Conservation (phyloP, 1,139 yeast genomes). For the Hyphopichia buzzinii region DNA sequence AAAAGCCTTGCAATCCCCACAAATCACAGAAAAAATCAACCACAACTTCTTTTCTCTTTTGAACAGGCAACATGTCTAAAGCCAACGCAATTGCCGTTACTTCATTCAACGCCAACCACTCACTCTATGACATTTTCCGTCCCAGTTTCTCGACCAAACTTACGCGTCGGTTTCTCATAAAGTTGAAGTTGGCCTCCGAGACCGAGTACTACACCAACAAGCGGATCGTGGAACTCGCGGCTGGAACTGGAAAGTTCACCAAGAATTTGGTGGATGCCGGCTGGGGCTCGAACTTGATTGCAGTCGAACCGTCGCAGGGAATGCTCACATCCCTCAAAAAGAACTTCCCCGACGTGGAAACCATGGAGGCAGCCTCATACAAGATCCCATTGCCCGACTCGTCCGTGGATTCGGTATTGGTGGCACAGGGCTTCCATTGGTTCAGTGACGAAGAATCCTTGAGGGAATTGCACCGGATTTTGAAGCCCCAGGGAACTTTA, state of each 20-base stretch:
- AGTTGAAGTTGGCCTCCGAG: conserved; percentile 27
- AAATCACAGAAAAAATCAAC: no score
- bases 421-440: conserved; percentile 74
- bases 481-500: conserved; percentile 46
- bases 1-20: background rate
- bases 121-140: conserved; percentile 53
- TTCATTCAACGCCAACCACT: conserved; percentile 55
- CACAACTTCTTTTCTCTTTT: no score
- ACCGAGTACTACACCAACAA: conserved; percentile 20
- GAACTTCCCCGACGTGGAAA: conserved; percentile 47
- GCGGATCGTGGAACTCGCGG: conserved; percentile 53
- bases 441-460: conserved; percentile 52
- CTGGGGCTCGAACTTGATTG: conserved; percentile 36
- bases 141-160: conserved; percentile 52
- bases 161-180: conserved; percentile 44
- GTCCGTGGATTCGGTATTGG: conserved; percentile 50
- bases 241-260: conserved; percentile 70
- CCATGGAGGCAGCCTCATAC: conserved; percentile 46
- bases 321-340: conserved; percentile 50
- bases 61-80: conserved; percentile 9
- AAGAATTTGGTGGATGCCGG: conserved; percentile 41
- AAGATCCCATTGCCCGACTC: conserved; percentile 45
- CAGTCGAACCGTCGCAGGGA: conserved; percentile 61
- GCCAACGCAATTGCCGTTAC: conserved; percentile 37
- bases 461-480: conserved; percentile 50